Evolutionary conservation across 441 rosid species (phyloP).

Genomic region (Adansonia madagascariensis): DNA sequence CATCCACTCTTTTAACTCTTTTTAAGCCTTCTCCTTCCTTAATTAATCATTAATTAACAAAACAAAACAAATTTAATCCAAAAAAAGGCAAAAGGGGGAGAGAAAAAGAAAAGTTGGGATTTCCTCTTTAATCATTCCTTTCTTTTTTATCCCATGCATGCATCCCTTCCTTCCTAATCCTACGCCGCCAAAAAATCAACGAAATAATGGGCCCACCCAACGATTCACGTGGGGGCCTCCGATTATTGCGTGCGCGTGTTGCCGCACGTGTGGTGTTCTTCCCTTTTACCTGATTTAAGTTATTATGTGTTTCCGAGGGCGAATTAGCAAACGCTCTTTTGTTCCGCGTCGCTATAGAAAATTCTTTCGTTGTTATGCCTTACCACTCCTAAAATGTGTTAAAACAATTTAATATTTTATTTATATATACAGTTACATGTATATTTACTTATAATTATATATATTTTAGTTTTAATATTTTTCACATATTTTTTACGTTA

Average conservation of each 20-base stretch:
- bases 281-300: background rate
- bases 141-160: no score
- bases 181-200: no score
- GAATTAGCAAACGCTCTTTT: no score
- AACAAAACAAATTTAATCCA: background rate
- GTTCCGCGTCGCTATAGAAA: no score
- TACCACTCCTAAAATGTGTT: no score
- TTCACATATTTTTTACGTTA: no score
- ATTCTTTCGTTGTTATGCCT: no score
- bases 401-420: no score
- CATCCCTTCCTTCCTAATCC: background rate
- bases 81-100: background rate
- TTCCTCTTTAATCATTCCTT: background rate
- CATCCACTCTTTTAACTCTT: background rate
- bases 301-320: no score
- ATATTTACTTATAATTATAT: no score
- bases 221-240: constrained; percentile 36
- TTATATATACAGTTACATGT: no score
- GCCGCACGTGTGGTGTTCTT: constrained; percentile 51
- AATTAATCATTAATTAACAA: background rate
- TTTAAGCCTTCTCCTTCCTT: constrained; percentile 14
- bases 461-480: no score
- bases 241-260: constrained; percentile 43
- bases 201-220: background rate
- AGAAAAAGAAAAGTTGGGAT: background rate